Conservation (phyloP, 495 filamentous ascomycete genomes). For the Tuber aestivum region DNA sequence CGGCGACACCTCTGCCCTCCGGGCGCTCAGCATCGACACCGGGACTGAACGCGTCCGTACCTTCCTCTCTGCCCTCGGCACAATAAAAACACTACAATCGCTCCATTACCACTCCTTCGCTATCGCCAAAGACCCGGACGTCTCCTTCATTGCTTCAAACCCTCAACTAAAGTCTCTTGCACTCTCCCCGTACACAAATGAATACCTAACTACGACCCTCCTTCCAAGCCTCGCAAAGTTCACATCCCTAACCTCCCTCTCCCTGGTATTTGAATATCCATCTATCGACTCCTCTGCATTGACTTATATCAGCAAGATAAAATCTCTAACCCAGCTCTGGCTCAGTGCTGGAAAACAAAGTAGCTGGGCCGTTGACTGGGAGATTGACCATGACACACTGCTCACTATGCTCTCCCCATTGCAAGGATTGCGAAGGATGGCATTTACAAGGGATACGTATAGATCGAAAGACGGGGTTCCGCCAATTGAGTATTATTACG, state of each 20-base stretch:
- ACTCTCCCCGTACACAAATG: background rate
- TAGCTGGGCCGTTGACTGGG: background rate
- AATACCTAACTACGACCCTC: background rate
- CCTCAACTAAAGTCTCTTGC: constrained; percentile 9
- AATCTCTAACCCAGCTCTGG: constrained; percentile 13
- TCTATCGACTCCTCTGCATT: constrained; percentile 6
- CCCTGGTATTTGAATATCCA: constrained; percentile 5
- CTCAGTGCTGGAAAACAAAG: constrained; percentile 12
- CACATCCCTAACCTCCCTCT: constrained; percentile 1
- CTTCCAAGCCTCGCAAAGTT: constrained; percentile 12
- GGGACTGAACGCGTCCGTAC: background rate
- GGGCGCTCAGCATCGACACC: background rate
- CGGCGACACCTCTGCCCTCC: background rate
- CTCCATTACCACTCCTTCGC: background rate
- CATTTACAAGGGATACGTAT: constrained; percentile 15
- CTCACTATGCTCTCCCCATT: background rate
- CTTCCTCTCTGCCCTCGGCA: constrained; percentile 1
- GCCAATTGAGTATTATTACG: constrained; percentile 8
- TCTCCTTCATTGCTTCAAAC: constrained; percentile 11
- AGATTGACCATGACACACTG: constrained; percentile 7
- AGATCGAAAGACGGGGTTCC: background rate
- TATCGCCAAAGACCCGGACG: background rate
- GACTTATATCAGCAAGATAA: constrained; percentile 7
- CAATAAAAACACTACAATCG: constrained; percentile 3
- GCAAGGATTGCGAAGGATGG: constrained; percentile 5